Conservation (phyloP, 257 asterid species). For the Ajuga chamaepitys region DNA sequence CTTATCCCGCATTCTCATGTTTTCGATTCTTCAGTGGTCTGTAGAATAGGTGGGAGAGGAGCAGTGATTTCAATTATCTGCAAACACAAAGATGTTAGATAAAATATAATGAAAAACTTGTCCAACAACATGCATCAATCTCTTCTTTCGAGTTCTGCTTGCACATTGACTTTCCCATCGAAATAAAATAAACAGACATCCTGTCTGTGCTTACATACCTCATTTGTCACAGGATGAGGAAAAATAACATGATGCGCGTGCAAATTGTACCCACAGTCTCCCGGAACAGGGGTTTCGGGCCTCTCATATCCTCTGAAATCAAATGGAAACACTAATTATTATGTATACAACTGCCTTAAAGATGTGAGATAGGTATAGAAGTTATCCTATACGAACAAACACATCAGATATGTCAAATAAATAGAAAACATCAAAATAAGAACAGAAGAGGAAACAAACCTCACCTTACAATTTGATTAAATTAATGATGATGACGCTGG, state of each 20-base stretch:
- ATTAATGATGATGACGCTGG: too few species aligned
- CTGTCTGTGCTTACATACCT: constrained; percentile 34
- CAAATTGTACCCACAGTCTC: constrained; percentile 92
- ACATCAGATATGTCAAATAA: neutral
- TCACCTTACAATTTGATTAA: too few species aligned
- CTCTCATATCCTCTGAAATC: constrained; percentile 63
- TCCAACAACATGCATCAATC: neutral
- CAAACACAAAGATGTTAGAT: constrained; percentile 16
- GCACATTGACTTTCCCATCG: too few species aligned
- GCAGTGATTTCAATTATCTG: constrained; percentile 55
- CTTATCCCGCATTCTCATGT: neutral
- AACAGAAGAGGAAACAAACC: too few species aligned
- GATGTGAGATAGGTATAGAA: neutral
- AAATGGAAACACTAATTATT: constrained; percentile 8
- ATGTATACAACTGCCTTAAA: neutral
- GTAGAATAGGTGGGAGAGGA: constrained; percentile 61
- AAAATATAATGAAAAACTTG: neutral
- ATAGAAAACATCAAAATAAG: neutral
- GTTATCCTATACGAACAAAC: neutral
- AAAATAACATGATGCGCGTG: constrained; percentile 74
- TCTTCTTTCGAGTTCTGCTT: neutral
- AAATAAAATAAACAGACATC: neutral
- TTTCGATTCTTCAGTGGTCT: constrained; percentile 29
- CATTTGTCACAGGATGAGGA: constrained; percentile 56
- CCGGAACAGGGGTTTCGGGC: constrained; percentile 94